Evolutionary conservation across 495 filamentous ascomycete genomes (phyloP).

Genomic region (Penicillium malachiteum): DNA sequence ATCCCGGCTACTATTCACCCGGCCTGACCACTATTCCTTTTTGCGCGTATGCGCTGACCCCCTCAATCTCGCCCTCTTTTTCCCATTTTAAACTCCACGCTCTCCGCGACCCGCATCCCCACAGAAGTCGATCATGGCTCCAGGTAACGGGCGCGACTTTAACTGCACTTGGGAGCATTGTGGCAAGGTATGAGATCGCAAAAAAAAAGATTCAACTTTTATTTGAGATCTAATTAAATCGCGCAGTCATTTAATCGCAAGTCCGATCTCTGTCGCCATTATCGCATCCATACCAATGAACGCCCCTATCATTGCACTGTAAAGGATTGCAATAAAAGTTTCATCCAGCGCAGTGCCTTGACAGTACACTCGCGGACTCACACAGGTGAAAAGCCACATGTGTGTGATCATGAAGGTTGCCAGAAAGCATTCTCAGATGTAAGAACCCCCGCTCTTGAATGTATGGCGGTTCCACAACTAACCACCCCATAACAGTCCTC

Average conservation of each 20-base stretch:
- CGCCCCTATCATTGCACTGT: slow-evolving; percentile 73
- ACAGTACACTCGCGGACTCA: slow-evolving; percentile 86
- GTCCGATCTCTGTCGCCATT: slow-evolving; percentile 84
- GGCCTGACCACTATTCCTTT: slow-evolving; percentile 20
- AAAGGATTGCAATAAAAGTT: slow-evolving; percentile 77
- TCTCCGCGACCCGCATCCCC: slow-evolving; percentile 21
- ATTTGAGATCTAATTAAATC: too few species aligned
- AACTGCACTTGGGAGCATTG: slow-evolving; percentile 49
- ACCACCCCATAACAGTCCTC: slow-evolving; percentile 60
- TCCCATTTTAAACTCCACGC: slow-evolving; percentile 16
- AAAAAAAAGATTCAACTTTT: too few species aligned
- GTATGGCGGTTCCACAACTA: not conserved
- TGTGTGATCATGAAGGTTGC: slow-evolving; percentile 77
- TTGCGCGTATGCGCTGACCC: slow-evolving; percentile 20
- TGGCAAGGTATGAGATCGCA: slow-evolving; percentile 36
- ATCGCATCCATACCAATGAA: slow-evolving; percentile 89
- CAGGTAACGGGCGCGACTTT: slow-evolving; percentile 46
- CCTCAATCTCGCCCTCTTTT: slow-evolving; percentile 4
- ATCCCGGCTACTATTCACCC: slow-evolving; percentile 22
- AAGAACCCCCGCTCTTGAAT: slow-evolving; percentile 29
- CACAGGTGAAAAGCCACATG: slow-evolving; percentile 86
- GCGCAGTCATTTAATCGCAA: slow-evolving; percentile 86
- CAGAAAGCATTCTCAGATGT: slow-evolving; percentile 87
- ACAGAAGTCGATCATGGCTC: slow-evolving; percentile 36
- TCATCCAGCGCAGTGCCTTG: slow-evolving; percentile 85